A percentile compares a stretch with the other conserved stretches of the same genome.
These are phyloP conservation scores for Cyphellophora europaea DNA, from an alignment of 2,329 filamentous ascomycete genomes.

Conservation along the genomic window DNA sequence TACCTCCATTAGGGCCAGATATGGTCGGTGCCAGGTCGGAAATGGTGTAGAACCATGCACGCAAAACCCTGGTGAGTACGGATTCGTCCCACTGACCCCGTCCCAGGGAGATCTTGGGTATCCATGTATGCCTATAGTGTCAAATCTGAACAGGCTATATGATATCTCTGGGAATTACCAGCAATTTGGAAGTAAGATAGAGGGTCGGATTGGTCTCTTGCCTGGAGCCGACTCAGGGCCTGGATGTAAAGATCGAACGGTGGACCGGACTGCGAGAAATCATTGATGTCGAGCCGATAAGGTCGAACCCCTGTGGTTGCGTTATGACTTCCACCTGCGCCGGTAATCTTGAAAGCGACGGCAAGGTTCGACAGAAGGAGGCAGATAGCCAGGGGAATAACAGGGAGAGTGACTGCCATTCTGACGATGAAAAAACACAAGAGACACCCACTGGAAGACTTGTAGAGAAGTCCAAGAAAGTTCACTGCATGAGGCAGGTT, in stretches of 20 bases:
- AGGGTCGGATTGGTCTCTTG: conserved; percentile 51
- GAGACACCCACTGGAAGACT: too few species aligned
- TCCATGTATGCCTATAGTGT: conserved; percentile 62
- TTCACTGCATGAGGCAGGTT: too few species aligned
- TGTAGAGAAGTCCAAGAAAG: too few species aligned
- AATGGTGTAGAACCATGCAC: conserved; percentile 68
- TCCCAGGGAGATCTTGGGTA: conserved; percentile 57
- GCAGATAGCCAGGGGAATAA: conserved; percentile 3
- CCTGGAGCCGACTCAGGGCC: conserved; percentile 63
- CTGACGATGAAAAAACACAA: neutral
- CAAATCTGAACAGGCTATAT: neutral
- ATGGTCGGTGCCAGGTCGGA: conserved; percentile 75
- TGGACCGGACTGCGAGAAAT: conserved; percentile 50
- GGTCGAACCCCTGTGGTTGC: conserved; percentile 22
- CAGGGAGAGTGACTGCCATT: conserved; percentile 5
- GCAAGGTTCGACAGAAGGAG: conserved; percentile 3
- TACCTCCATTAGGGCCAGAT: conserved; percentile 56
- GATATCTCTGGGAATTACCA: conserved; percentile 37
- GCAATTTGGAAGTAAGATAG: conserved; percentile 72
- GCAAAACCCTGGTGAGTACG: conserved; percentile 60
- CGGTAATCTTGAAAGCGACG: conserved; percentile 20
- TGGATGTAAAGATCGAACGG: conserved; percentile 70
- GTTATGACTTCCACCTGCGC: conserved; percentile 21
- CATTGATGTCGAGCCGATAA: conserved; percentile 56
- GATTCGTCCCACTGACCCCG: conserved; percentile 31